A percentile compares a stretch with the other conserved stretches of the same genome.
Evolutionary conservation across 129 eudicot genomes (phyloP).

Genomic region (Pseudognaphalium luteoalbum): DNA sequence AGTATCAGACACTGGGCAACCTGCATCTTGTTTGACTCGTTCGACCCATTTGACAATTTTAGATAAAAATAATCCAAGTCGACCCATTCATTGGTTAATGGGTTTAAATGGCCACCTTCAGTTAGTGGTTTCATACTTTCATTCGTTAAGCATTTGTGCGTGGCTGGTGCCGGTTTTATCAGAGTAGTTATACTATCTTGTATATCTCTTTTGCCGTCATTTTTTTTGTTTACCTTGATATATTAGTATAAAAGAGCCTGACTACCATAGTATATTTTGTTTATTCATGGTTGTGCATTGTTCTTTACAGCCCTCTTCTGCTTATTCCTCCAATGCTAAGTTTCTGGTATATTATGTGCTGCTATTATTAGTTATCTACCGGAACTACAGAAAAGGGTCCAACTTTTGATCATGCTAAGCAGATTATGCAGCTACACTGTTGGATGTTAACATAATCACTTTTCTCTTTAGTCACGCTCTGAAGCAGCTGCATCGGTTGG

Average conservation of each 20-base stretch:
- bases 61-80: neutral
- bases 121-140: neutral
- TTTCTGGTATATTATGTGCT: neutral
- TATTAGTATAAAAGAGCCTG: neutral
- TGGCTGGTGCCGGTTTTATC: neutral
- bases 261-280: neutral
- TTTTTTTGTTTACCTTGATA: neutral
- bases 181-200: neutral
- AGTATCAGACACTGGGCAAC: neutral
- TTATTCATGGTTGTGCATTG: neutral
- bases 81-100: neutral
- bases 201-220: neutral
- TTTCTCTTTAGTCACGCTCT: no score
- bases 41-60: neutral
- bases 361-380: neutral
- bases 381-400: neutral
- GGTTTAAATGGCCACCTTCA: neutral
- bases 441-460: neutral
- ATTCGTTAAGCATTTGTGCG: neutral
- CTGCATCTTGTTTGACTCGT: neutral
- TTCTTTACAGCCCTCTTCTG: neutral
- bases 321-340: neutral
- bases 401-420: no score
- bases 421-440: neutral
- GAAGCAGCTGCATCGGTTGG: no score